Base-by-base conservation (phyloP, 345 rosid genomes). In the Odontarrhena argentea region DNA sequence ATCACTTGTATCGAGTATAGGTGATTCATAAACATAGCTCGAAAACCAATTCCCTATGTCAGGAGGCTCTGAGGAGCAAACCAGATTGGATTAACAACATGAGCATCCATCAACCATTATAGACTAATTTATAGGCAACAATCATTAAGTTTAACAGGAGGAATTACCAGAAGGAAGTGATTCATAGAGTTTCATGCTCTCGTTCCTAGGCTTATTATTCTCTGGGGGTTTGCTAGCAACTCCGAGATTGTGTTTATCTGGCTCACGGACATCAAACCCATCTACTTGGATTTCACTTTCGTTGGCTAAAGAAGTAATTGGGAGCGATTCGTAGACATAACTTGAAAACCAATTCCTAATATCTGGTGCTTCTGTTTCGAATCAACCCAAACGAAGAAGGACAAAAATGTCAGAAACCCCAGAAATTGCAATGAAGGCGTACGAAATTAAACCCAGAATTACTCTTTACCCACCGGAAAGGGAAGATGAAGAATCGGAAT, bases 11-110 rank as follows among this genome's bases (percentile, higher is more conserved):
- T 78, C 83, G 47, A 83, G 57, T 47, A 71, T 47, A 13, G 84
- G 85, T 6, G 95, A 86, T 34, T 89, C 87, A 60, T 80, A 83
- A 28, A 51, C 81, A 69, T 83, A 88, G 71, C 87, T 85, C 2
- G 96, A 77, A 70, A 76, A 81, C 92, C 85, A 87, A 45, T 88
- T 82, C 28, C 72, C 61, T n/a, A 85, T 22, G 45, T 82, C 76
- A 51, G 88, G 82, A 76, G 87, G 87, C 68, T 81, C 93, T 88
- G 82, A 63, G 40, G 63, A 35, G 7, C 45, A 64, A 25, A 38
- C n/a, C 2, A 55, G 2, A 45, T 13, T 3, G 48, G 4, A 34
- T 60, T 28, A 45, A 45, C 54, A 58, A 35, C 46, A 60, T 28
- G 53, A 3, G 1, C 36, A 48, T 10, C 46, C 37, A 58, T 51